Conservation (phyloP, 805 yeast species). For the Candida adriatica region DNA sequence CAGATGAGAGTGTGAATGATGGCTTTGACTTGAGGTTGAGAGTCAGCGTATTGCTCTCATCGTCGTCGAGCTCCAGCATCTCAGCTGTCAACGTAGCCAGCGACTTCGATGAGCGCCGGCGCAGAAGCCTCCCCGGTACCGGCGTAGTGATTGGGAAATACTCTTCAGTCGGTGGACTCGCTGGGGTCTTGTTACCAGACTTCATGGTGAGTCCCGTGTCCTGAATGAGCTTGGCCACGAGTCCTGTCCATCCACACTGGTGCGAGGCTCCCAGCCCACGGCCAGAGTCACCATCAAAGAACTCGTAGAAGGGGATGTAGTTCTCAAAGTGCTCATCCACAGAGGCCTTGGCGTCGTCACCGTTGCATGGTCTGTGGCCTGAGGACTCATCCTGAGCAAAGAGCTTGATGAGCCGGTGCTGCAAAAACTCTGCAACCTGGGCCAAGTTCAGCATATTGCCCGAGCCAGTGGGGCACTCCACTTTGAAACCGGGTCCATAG, state of each 20-base stretch:
- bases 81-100: constrained; percentile 61
- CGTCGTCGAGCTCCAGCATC: constrained; percentile 60
- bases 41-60: constrained; percentile 35
- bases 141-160: constrained; percentile 30
- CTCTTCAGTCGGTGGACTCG: constrained; percentile 5
- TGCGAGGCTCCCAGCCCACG: constrained; percentile 91
- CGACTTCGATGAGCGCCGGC: constrained; percentile 74
- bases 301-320: constrained; percentile 74
- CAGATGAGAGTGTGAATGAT: constrained; percentile 15
- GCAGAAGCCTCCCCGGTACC: constrained; percentile 44
- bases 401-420: constrained; percentile 74
- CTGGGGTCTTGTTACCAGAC: constrained; percentile 23
- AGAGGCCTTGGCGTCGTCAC: constrained; percentile 54
- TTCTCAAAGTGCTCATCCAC: constrained; percentile 69
- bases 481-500: constrained; percentile 79
- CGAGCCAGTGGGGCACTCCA: constrained; percentile 83
- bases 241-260: constrained; percentile 95
- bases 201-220: constrained; percentile 71
- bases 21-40: constrained; percentile 16
- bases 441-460: constrained; percentile 74
- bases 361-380: constrained; percentile 73
- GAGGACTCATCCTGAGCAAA: constrained; percentile 60
- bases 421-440: constrained; percentile 85
- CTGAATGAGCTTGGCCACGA: constrained; percentile 87
- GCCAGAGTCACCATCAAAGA: constrained; percentile 91